A percentile compares a stretch with the other conserved stretches of the same genome.
Conservation (phyloP, 2,329 filamentous ascomycete genomes). For the Rugonectria rugulosa region DNA sequence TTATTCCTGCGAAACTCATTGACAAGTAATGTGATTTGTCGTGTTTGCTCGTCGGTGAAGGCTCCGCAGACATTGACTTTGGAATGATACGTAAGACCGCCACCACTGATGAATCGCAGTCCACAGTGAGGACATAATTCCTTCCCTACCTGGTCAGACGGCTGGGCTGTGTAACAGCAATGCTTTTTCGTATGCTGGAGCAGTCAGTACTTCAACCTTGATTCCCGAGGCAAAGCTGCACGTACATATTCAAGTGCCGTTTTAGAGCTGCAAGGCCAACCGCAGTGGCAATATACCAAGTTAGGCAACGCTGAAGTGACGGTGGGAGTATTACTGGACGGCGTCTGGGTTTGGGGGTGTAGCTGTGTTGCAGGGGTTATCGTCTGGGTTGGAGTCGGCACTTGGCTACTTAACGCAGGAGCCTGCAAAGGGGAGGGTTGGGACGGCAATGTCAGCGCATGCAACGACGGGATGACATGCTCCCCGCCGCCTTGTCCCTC, state of each 20-base stretch:
- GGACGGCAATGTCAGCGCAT: constrained; percentile 24
- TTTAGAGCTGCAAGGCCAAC: constrained; percentile 45
- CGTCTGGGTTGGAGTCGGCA: constrained; percentile 5
- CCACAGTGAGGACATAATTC: constrained; percentile 56
- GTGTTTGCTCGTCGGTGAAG: constrained; percentile 36
- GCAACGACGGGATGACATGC: constrained; percentile 46
- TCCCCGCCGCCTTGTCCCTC: constrained; percentile 44
- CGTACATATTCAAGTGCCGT: constrained; percentile 45
- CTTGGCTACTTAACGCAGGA: constrained; percentile 1
- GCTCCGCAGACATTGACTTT: constrained; percentile 56
- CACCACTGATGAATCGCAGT: constrained; percentile 49
- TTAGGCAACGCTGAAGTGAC: not conserved
- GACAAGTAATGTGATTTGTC: constrained; percentile 24
- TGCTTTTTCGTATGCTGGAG: constrained; percentile 39
- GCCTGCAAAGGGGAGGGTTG: constrained; percentile 1
- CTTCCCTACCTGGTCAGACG: constrained; percentile 31
- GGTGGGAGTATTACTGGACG: not conserved
- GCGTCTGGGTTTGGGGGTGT: not conserved
- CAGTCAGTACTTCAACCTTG: constrained; percentile 22
- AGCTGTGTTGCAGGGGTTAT: too few relatives aligned
- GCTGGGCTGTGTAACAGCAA: constrained; percentile 34
- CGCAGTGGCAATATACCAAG: constrained; percentile 42
- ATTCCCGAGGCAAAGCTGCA: not conserved
- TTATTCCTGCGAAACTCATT: constrained; percentile 13
- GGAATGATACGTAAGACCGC: constrained; percentile 55